These are phyloP conservation scores for Botrytis elliptica DNA, from an alignment of 2,329 filamentous ascomycete species.

Conservation along the genomic window DNA sequence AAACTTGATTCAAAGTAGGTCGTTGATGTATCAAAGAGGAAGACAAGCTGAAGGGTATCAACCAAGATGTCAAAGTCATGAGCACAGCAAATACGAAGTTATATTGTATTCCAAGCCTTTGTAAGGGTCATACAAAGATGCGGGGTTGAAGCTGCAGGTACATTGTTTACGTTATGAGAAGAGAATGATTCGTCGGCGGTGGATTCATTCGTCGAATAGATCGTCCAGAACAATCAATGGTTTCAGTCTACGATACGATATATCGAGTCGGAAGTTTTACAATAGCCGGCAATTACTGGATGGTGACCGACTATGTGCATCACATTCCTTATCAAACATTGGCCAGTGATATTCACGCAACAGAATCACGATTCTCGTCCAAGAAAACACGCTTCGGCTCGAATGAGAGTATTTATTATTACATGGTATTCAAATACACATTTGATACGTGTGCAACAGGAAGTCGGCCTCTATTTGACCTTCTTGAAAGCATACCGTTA, in stretches of 20 bases:
- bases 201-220: not conserved
- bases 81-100: conserved; percentile 6
- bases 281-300: not conserved
- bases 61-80: not conserved
- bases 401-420: not conserved
- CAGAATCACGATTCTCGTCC: not conserved
- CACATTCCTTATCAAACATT: not conserved
- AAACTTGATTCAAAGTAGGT: not conserved
- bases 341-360: not conserved
- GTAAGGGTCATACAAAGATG: conserved; percentile 18
- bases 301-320: not conserved
- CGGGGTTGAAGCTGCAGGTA: conserved; percentile 21
- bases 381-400: not conserved
- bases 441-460: not conserved
- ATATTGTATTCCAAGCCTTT: conserved; percentile 10
- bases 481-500: not conserved
- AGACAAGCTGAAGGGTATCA: not conserved
- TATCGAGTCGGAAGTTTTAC: not conserved
- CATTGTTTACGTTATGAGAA: conserved; percentile 1
- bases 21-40: not conserved
- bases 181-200: not conserved
- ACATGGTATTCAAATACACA: not conserved
- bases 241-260: not conserved
- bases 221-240: not conserved
- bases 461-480: not conserved